A percentile compares a stretch with the other conserved stretches of the same genome.
Evolutionary conservation across 768 basidiomycete genomes (phyloP).

Genomic region (Udeniomyces megalosporus): DNA sequence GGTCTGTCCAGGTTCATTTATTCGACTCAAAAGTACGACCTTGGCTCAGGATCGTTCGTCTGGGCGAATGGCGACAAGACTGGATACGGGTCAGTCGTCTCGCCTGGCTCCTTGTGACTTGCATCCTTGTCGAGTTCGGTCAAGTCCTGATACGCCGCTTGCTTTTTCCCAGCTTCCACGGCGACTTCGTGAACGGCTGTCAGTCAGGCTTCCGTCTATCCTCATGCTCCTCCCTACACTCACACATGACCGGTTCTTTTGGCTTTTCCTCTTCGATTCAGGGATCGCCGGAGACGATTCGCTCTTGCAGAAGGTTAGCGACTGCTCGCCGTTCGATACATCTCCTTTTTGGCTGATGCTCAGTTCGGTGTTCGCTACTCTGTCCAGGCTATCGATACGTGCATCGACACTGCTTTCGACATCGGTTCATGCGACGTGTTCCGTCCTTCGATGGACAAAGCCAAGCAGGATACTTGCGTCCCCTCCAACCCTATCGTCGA

Average conservation of each 20-base stretch:
- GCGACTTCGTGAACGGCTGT: slow-evolving; percentile 29
- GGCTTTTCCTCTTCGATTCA: too few relatives aligned
- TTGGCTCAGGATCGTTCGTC: not conserved
- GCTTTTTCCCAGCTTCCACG: slow-evolving; percentile 28
- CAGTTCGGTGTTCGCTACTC: not conserved
- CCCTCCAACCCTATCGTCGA: slow-evolving; percentile 25
- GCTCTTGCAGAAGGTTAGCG: not conserved
- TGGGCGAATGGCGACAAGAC: not conserved
- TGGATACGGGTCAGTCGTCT: too few relatives aligned
- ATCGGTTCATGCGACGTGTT: slow-evolving; percentile 20
- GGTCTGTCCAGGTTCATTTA: too few relatives aligned
- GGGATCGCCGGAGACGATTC: not conserved
- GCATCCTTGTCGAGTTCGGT: too few relatives aligned
- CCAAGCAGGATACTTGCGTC: slow-evolving; percentile 20
- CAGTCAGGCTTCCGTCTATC: not conserved
- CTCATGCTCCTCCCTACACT: not conserved
- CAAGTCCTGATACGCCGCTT: too few relatives aligned
- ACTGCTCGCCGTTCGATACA: too few relatives aligned
- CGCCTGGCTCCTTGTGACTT: too few relatives aligned
- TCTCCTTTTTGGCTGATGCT: not conserved
- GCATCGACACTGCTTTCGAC: not conserved
- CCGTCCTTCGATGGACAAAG: slow-evolving; percentile 25
- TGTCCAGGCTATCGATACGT: not conserved
- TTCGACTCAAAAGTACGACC: too few relatives aligned
- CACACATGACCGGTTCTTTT: too few relatives aligned